Evolutionary conservation across 495 filamentous ascomycete genomes (phyloP).

Genomic region (Pseudevernia furfuracea): DNA sequence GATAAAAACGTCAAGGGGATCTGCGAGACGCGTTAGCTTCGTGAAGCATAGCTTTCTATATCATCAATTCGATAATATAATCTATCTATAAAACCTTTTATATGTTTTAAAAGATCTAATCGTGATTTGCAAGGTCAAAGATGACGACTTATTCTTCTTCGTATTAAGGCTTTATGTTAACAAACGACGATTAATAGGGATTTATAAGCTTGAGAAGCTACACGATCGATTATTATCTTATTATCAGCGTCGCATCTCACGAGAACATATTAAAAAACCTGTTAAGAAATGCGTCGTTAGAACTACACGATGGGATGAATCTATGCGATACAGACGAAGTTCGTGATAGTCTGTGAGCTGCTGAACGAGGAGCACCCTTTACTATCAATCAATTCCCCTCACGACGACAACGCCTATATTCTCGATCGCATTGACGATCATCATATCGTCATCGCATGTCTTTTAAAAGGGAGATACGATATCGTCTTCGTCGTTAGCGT

Average conservation of each 20-base stretch:
- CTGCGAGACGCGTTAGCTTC: neutral
- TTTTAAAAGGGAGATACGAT: constrained; percentile 7
- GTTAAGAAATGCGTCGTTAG: neutral
- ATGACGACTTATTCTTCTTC: constrained; percentile 1
- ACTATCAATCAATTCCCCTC: neutral
- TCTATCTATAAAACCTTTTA: neutral
- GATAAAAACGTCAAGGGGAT: neutral
- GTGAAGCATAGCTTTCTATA: neutral
- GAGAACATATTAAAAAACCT: constrained; percentile 8
- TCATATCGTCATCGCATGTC: constrained; percentile 3
- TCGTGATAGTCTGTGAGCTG: constrained; percentile 6
- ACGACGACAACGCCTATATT: constrained; percentile 10
- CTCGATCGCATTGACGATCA: constrained; percentile 6
- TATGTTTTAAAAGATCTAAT: constrained; percentile 3
- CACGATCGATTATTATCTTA: constrained; percentile 2
- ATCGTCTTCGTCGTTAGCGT: constrained; percentile 7
- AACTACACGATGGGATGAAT: constrained; percentile 13
- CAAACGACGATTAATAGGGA: neutral
- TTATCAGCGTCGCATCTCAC: neutral
- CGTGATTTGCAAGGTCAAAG: constrained; percentile 7
- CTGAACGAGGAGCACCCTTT: constrained; percentile 2
- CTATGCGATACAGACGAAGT: constrained; percentile 8
- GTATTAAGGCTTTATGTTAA: constrained; percentile 3
- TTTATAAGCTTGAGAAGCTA: constrained; percentile 7
- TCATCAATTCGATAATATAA: neutral